A percentile compares a stretch with the other conserved stretches of the same genome.
Evolutionary conservation across 768 basidiomycete species (phyloP).

Genomic region (Lanmaoa rubissima): DNA sequence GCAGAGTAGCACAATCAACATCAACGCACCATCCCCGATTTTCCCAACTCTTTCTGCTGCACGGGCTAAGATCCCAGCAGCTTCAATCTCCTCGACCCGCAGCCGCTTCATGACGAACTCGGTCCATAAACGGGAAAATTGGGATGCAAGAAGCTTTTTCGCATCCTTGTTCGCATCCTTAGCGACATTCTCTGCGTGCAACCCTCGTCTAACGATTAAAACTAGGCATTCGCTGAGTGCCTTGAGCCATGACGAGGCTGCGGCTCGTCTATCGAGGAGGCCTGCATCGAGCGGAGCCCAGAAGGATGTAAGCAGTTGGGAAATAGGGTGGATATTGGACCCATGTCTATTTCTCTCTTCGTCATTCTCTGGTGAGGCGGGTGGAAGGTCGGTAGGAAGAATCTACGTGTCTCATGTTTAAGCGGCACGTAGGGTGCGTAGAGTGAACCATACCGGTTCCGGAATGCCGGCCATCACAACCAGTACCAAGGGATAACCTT

Average conservation of each 20-base stretch:
- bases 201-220: constrained; percentile 45
- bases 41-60: constrained; percentile 43
- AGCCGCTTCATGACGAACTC: constrained; percentile 44
- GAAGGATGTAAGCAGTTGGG: constrained; percentile 67
- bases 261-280: constrained; percentile 23
- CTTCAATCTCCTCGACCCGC: constrained; percentile 45
- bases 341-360: background rate
- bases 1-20: constrained; percentile 19
- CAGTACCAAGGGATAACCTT: constrained; percentile 81
- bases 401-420: constrained; percentile 8
- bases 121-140: constrained; percentile 49
- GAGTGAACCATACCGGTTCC: constrained; percentile 44
- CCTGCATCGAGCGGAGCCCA: constrained; percentile 72
- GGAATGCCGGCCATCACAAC: constrained; percentile 83
- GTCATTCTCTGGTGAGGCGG: background rate
- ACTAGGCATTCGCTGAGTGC: constrained; percentile 68
- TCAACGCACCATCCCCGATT: constrained; percentile 40
- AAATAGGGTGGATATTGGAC: constrained; percentile 30
- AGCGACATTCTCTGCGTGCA: constrained; percentile 1
- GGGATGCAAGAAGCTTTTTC: constrained; percentile 40
- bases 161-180: constrained; percentile 2
- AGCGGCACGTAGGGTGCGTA: background rate
- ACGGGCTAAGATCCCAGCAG: constrained; percentile 44
- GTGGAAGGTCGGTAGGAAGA: constrained; percentile 23
- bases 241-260: constrained; percentile 59